phyloP scores from a whole-genome alignment of 805 yeast species.

The Myxozyma neglecta region DNA sequence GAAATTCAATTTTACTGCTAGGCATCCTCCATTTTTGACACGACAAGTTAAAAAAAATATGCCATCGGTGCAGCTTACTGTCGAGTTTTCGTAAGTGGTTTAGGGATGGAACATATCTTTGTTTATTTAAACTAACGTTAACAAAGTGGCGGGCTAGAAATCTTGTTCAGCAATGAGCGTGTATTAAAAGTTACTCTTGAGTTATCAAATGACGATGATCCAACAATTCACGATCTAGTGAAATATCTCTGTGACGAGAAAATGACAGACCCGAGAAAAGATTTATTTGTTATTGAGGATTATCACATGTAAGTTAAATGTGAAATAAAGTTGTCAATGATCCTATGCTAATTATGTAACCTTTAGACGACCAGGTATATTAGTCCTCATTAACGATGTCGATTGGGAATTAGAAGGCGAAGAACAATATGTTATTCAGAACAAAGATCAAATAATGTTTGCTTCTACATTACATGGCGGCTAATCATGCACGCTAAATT shows the following conservation, averaged over 20 bases:
- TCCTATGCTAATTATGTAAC: neutral
- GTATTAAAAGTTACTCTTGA: conserved; percentile 52
- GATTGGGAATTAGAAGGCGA: conserved; percentile 97
- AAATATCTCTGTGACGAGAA: conserved; percentile 50
- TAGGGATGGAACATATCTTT: too few species aligned
- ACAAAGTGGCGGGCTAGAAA: conserved; percentile 76
- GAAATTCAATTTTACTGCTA: neutral
- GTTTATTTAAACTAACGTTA: neutral
- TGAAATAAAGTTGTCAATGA: neutral
- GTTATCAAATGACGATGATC: conserved; percentile 41
- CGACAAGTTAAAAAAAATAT: neutral
- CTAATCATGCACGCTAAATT: conserved; percentile 36
- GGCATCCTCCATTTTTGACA: neutral
- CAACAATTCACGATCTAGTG: conserved; percentile 53
- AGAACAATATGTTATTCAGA: conserved; percentile 73
- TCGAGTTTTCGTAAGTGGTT: conserved; percentile 23
- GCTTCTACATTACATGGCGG: conserved; percentile 97
- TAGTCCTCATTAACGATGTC: conserved; percentile 87
- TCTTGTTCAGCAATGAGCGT: conserved; percentile 62
- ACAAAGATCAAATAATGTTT: conserved; percentile 76
- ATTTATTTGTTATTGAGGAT: conserved; percentile 78
- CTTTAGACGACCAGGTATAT: conserved; percentile 73
- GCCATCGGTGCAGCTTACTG: conserved; percentile 8
- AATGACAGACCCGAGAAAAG: conserved; percentile 59
- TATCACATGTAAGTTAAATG: conserved; percentile 46